Base-by-base conservation (phyloP, 805 yeast genomes). In the Monosporozyma unispora region DNA sequence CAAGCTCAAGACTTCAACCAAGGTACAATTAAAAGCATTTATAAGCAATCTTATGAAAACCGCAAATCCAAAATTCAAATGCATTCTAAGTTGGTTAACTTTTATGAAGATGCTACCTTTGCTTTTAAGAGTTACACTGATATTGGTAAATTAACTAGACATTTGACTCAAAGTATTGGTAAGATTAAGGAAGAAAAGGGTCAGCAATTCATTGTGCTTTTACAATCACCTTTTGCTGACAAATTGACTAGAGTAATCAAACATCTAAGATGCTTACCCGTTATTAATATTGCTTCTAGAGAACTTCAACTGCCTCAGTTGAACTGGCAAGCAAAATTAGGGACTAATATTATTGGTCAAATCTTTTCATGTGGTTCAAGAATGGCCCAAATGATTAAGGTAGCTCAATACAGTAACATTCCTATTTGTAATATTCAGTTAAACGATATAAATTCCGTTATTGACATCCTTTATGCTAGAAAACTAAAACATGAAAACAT, bases 381-480 rank as follows among this genome's bases (percentile, higher is more conserved):
- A 86, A 61, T 89, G 27, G 71, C 74, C 37, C 82, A 83, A 57
- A 71, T 87, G 67, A 73, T 81, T 18, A 70, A 79, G 0, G 64
- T 87, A 48, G 75, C 97, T 0, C 74, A 76, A 50, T 87, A 84
- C 61, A 79, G 91, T 39, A 81, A 84, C 49, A 77, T 93, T 46
- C 99, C 99, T 1, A 62, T 93, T 33, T 87, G 98, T 61, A 91
- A 93, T 59, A 68, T 91, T 54, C 81, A 80, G 54, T 73, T 81
- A n/a, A 91, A 85, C 50, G 84, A 87, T 54, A 73, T 82, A 67
- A 82, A 86, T 0, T 86, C 79, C 57, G 70, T 89, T 57, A 84
- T 91, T 51, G 99, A 93, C 65, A 76, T 91, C 40, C 81, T 81
- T 49, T 93, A 87, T 64, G 95, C 98, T 0, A 74, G 99, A 58